phyloP scores from a whole-genome alignment of 1,284 basidiomycete genomes.

The Puccinia horiana region DNA sequence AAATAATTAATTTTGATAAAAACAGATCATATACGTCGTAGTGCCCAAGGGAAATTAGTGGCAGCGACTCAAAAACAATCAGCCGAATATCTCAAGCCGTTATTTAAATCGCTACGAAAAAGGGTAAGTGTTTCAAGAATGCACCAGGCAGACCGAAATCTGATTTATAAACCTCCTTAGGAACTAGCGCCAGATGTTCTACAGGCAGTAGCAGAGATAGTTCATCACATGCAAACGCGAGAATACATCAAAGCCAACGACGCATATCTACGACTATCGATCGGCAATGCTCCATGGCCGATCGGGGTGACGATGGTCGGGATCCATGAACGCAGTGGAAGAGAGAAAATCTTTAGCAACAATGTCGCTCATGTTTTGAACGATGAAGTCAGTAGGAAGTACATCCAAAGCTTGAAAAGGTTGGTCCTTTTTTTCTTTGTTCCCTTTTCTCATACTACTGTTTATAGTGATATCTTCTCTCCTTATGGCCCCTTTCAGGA shows the following conservation, averaged over 20 bases:
- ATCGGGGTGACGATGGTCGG: slow-evolving; percentile 99
- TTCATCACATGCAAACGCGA: slow-evolving; percentile 91
- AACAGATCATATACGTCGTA: slow-evolving; percentile 70
- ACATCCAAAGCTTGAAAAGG: slow-evolving; percentile 95
- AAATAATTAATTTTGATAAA: background rate
- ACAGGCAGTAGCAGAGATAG: slow-evolving; percentile 86
- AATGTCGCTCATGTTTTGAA: slow-evolving; percentile 97
- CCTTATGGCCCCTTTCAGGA: slow-evolving; percentile 61
- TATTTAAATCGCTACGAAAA: slow-evolving; percentile 85
- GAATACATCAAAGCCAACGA: slow-evolving; percentile 95
- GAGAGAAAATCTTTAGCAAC: slow-evolving; percentile 94
- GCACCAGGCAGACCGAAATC: background rate
- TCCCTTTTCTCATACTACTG: background rate
- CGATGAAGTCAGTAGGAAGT: slow-evolving; percentile 97
- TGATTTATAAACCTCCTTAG: slow-evolving; percentile 59
- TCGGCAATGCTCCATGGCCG: slow-evolving; percentile 99
- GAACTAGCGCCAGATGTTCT: slow-evolving; percentile 82
- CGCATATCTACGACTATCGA: slow-evolving; percentile 90
- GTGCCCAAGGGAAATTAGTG: slow-evolving; percentile 87
- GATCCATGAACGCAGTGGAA: slow-evolving; percentile 94
- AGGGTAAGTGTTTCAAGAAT: slow-evolving; percentile 65
- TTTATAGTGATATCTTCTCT: background rate
- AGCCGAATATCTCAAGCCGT: slow-evolving; percentile 91
- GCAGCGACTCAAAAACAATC: slow-evolving; percentile 94
- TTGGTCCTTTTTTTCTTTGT: slow-evolving; percentile 60